These are phyloP conservation scores for Colletotrichum sublineola DNA, from an alignment of 2,329 filamentous ascomycete genomes.

Conservation along the genomic window DNA sequence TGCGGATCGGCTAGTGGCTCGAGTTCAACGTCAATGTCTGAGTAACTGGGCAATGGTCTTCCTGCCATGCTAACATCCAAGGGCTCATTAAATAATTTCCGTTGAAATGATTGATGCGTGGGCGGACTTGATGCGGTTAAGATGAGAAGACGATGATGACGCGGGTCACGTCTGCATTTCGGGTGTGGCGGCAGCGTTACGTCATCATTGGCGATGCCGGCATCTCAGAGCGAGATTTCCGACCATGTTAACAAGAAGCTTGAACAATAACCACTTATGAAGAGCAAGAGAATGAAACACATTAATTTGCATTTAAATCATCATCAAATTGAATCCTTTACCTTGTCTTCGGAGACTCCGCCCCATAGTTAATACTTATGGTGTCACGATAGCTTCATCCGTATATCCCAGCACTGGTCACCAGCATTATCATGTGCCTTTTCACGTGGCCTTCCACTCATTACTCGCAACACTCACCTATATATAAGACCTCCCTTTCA, in stretches of 20 bases:
- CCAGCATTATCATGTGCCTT: too few species aligned
- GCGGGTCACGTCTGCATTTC: not conserved
- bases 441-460: too few species aligned
- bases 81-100: not conserved
- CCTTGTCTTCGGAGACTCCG: not conserved
- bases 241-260: not conserved
- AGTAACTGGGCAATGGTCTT: not conserved
- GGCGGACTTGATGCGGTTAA: not conserved
- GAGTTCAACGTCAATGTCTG: conserved; percentile 33
- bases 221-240: not conserved
- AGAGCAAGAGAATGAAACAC: not conserved
- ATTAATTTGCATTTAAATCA: not conserved
- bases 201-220: conserved; percentile 15
- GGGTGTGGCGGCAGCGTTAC: conserved; percentile 26
- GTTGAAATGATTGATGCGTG: not conserved
- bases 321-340: too few species aligned
- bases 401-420: too few species aligned
- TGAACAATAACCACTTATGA: not conserved
- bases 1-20: conserved; percentile 12
- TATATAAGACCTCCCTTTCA: too few species aligned
- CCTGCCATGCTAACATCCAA: not conserved
- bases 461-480: too few species aligned
- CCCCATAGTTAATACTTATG: not conserved
- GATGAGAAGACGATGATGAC: not conserved
- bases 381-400: too few species aligned